Percentiles rank a stretch among this genome's conserved stretches.
Conservation (phyloP, 805 yeast genomes). For the Lipomyces orientalis region DNA sequence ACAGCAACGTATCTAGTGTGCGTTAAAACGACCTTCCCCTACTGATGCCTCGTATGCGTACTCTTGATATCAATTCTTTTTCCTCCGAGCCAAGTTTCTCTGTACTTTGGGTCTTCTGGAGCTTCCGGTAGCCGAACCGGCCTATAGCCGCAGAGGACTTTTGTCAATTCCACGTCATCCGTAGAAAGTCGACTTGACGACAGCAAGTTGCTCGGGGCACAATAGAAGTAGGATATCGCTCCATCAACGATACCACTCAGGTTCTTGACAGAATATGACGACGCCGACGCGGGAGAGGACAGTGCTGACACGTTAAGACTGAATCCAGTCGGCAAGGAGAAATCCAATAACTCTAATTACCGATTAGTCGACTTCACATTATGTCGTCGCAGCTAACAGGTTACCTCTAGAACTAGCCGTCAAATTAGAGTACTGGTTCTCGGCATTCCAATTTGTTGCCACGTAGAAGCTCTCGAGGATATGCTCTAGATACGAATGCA, state of each 20-base stretch:
- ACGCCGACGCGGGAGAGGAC: constrained; percentile 70
- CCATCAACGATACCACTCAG: constrained; percentile 63
- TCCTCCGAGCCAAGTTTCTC: constrained; percentile 43
- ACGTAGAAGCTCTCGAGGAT: constrained; percentile 72
- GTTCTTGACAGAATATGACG: constrained; percentile 63
- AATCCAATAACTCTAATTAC: constrained; percentile 63
- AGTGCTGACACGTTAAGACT: constrained; percentile 71
- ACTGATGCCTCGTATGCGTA: background rate
- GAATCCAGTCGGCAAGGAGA: constrained; percentile 70
- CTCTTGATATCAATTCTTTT: constrained; percentile 40
- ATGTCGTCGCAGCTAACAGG: background rate
- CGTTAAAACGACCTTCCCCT: background rate
- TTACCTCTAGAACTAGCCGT: constrained; percentile 67
- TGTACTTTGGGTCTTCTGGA: constrained; percentile 39
- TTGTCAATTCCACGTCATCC: constrained; percentile 59
- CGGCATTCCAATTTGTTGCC: constrained; percentile 77
- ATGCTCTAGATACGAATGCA: constrained; percentile 88
- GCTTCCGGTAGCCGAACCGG: constrained; percentile 56
- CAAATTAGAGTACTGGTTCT: constrained; percentile 76
- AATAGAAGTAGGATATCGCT: constrained; percentile 78
- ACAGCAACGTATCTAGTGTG: constrained; percentile 55
- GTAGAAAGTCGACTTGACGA: constrained; percentile 19
- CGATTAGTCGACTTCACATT: background rate
- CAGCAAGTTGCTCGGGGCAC: constrained; percentile 51
- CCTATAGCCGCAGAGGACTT: constrained; percentile 71